These are phyloP conservation scores for Pholiota microspora DNA, from an alignment of 768 basidiomycete species.

Conservation along the genomic window DNA sequence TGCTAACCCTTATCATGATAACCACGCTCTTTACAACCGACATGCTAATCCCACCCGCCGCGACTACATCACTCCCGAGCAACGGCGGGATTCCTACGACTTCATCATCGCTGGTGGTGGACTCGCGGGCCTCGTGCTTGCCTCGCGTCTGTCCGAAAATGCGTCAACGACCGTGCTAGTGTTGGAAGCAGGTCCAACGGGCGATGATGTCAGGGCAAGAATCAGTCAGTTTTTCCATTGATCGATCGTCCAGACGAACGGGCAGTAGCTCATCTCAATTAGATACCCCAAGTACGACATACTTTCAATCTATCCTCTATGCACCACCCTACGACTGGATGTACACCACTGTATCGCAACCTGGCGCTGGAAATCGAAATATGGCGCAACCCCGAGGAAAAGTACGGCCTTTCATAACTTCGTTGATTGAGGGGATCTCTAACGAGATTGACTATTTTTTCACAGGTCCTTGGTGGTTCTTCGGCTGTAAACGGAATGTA, in stretches of 20 bases:
- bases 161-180: conserved; percentile 33
- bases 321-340: conserved; percentile 52
- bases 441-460: too few species aligned
- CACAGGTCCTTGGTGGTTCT: conserved; percentile 62
- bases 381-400: conserved; percentile 64
- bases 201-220: conserved; percentile 25
- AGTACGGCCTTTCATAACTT: conserved; percentile 29
- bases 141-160: conserved; percentile 33
- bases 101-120: conserved; percentile 26
- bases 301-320: conserved; percentile 47
- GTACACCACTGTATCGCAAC: conserved; percentile 48
- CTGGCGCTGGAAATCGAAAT: conserved; percentile 37
- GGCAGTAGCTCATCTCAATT: background rate
- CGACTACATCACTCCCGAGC: conserved; percentile 34
- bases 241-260: too few species aligned
- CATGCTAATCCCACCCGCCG: conserved; percentile 19
- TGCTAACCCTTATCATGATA: conserved; percentile 3
- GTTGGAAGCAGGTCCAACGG: conserved; percentile 35
- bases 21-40: conserved; percentile 11
- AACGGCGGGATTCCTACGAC: conserved; percentile 20
- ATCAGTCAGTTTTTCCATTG: conserved; percentile 23
- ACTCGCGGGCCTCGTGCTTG: conserved; percentile 31
- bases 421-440: too few species aligned
- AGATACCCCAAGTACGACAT: conserved; percentile 53
- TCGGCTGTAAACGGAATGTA: conserved; percentile 73